A percentile compares a stretch with the other conserved stretches of the same genome.
Conservation (phyloP, 2,329 filamentous ascomycete genomes). For the Fusarium xylarioides region DNA sequence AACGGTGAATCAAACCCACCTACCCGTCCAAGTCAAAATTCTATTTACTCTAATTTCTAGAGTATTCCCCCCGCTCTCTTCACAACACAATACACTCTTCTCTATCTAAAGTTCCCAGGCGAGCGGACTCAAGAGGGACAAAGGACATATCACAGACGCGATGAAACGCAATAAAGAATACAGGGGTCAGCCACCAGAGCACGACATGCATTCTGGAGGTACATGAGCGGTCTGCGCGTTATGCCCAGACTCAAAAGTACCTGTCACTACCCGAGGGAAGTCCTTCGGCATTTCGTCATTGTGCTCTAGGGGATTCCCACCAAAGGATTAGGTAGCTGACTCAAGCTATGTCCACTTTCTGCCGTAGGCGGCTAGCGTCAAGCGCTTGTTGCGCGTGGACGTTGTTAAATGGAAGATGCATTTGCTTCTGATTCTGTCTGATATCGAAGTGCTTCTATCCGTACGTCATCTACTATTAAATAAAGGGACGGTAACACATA, state of each 20-base stretch:
- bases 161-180: not conserved
- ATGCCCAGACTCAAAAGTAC: not conserved
- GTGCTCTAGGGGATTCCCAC: constrained; percentile 1
- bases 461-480: not conserved
- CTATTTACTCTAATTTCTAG: not conserved
- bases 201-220: not conserved
- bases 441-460: not conserved
- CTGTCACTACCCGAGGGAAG: constrained; percentile 12
- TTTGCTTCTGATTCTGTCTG: constrained; percentile 5
- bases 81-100: not conserved
- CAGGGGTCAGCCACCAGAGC: constrained; percentile 8
- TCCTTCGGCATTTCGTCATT: constrained; percentile 31
- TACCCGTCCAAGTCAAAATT: not conserved
- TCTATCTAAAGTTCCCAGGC: not conserved
- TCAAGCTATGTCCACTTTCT: constrained; percentile 14
- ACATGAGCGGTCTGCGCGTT: constrained; percentile 2
- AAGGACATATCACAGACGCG: not conserved
- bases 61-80: not conserved
- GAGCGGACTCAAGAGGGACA: not conserved
- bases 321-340: constrained; percentile 8
- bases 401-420: constrained; percentile 3
- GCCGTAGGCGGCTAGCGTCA: constrained; percentile 5
- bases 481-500: not conserved
- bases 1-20: not conserved
- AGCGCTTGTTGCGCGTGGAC: constrained; percentile 27